phyloP scores from a whole-genome alignment of 2,329 filamentous ascomycete species.

The Xylaria digitata region DNA sequence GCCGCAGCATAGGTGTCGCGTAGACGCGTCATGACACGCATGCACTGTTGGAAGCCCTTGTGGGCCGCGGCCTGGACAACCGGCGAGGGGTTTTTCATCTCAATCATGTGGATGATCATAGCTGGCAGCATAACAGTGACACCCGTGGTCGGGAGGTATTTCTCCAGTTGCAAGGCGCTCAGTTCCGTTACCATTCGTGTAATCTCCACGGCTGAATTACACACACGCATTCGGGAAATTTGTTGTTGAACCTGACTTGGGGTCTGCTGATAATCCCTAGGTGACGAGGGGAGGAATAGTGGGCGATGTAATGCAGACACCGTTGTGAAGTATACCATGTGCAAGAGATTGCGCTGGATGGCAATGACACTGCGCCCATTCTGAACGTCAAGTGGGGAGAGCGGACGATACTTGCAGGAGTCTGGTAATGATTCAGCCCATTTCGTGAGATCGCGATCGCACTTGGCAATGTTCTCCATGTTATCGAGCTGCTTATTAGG shows the following conservation, averaged over 20 bases:
- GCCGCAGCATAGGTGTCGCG: conserved; percentile 91
- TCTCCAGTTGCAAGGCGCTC: conserved; percentile 77
- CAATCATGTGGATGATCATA: conserved; percentile 92
- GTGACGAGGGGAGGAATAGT: conserved; percentile 83
- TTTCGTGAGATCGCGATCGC: conserved; percentile 80
- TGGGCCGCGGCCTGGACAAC: conserved; percentile 78
- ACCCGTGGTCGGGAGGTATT: conserved; percentile 86
- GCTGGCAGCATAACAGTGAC: conserved; percentile 91
- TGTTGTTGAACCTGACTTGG: conserved; percentile 83
- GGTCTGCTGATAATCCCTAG: conserved; percentile 61
- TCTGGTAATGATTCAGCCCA: conserved; percentile 81
- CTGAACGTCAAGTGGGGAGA: conserved; percentile 66
- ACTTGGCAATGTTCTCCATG: conserved; percentile 79
- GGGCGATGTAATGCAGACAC: conserved; percentile 91
- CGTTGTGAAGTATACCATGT: conserved; percentile 94
- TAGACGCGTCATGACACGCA: conserved; percentile 88
- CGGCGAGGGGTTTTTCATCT: conserved; percentile 85
- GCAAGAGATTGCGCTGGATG: conserved; percentile 85
- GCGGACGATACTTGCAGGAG: conserved; percentile 74
- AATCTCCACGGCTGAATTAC: conserved; percentile 85
- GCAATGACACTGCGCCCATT: conserved; percentile 69
- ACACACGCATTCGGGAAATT: conserved; percentile 83
- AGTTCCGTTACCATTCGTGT: conserved; percentile 85
- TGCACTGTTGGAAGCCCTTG: conserved; percentile 88
- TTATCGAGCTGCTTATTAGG: conserved; percentile 90